phyloP scores from a whole-genome alignment of 306 rosid species.

The Phaseolus lunatus region DNA sequence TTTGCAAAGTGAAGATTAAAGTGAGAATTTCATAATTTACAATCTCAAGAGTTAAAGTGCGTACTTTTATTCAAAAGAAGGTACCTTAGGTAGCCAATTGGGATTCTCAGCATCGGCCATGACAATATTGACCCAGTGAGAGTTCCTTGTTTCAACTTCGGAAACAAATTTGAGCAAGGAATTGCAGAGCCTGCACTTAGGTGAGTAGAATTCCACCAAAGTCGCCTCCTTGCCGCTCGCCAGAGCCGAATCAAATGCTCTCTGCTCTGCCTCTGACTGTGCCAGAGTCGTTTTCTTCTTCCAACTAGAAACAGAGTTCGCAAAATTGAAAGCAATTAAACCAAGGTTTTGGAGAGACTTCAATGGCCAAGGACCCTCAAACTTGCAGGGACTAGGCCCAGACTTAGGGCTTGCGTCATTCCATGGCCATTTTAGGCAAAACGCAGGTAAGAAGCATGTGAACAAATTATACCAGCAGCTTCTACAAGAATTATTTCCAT shows the following conservation, averaged over 20 bases:
- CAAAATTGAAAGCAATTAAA: constrained; percentile 57
- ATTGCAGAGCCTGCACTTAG: constrained; percentile 84
- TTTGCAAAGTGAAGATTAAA: no score
- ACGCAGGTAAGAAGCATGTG: no score
- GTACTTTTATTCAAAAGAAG: neutral
- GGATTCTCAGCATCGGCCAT: constrained; percentile 96
- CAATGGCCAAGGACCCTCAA: constrained; percentile 82
- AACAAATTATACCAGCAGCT: no score
- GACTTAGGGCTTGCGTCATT: constrained; percentile 45
- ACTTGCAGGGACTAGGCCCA: constrained; percentile 50
- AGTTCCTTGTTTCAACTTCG: constrained; percentile 72
- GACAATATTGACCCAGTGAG: constrained; percentile 78
- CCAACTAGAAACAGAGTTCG: constrained; percentile 52
- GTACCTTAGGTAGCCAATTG: constrained; percentile 79
- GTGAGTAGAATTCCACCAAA: constrained; percentile 82
- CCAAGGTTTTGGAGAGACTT: constrained; percentile 73
- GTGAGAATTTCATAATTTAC: no score
- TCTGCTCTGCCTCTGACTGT: constrained; percentile 81
- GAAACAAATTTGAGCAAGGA: constrained; percentile 65
- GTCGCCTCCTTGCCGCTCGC: constrained; percentile 80
- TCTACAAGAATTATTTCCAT: no score
- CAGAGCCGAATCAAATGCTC: constrained; percentile 86
- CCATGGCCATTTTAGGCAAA: constrained; percentile 91
- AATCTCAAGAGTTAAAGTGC: no score
- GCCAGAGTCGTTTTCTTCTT: constrained; percentile 44